Evolutionary conservation across 106 monocot genomes (phyloP).

Genomic region (Platanthera guangdongensis): DNA sequence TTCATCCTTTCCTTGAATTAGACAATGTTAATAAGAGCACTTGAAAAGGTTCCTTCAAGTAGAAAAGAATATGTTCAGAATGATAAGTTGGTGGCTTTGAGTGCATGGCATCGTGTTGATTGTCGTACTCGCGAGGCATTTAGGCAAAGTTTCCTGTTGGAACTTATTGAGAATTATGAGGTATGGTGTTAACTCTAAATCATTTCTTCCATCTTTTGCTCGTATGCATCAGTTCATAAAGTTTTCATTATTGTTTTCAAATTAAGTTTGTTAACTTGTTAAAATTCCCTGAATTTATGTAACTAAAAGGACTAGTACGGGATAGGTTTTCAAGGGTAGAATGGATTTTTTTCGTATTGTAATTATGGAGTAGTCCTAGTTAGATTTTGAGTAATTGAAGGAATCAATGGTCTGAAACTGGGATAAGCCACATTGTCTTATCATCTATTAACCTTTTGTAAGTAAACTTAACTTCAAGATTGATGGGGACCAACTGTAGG

Average conservation of each 20-base stretch:
- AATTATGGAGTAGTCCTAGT: not conserved
- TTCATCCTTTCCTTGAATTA: conserved; percentile 10
- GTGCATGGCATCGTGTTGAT: conserved; percentile 73
- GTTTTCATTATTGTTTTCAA: not conserved
- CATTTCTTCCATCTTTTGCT: not conserved
- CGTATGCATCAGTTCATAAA: not conserved
- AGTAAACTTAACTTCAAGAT: not conserved
- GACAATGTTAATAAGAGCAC: conserved; percentile 40
- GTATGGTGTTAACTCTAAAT: conserved; percentile 19
- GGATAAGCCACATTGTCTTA: too few relatives aligned
- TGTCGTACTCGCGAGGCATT: conserved; percentile 72
- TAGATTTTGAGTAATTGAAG: too few relatives aligned
- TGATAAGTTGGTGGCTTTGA: conserved; percentile 57
- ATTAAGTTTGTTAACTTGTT: not conserved
- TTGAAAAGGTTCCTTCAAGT: conserved; percentile 23
- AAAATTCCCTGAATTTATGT: not conserved
- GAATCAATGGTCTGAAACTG: too few relatives aligned
- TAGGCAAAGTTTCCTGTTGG: conserved; percentile 55
- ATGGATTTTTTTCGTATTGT: too few relatives aligned
- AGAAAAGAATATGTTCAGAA: conserved; percentile 33
- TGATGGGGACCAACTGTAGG: too few relatives aligned
- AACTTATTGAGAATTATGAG: conserved; percentile 69
- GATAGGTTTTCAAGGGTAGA: too few relatives aligned
- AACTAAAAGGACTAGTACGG: too few relatives aligned
- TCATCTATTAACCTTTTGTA: not conserved